phyloP scores from a whole-genome alignment of 2,329 filamentous ascomycete species.

The Nigrograna mackinnonii region DNA sequence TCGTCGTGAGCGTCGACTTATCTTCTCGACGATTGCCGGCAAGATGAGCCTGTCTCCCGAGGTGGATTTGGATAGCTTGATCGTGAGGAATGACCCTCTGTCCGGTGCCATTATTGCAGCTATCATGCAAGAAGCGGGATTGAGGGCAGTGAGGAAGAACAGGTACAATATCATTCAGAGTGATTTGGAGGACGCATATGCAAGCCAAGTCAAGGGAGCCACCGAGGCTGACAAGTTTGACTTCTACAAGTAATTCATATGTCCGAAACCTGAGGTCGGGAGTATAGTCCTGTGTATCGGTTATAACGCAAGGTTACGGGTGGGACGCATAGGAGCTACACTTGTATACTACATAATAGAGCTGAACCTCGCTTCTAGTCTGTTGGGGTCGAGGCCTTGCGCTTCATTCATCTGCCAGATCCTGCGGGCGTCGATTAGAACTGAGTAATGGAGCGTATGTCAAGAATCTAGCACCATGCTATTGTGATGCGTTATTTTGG shows the following conservation, averaged over 20 bases:
- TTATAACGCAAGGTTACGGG: too few relatives aligned
- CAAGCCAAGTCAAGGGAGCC: slow-evolving; percentile 89
- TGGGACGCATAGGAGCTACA: too few relatives aligned
- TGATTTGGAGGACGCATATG: slow-evolving; percentile 96
- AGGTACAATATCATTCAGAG: slow-evolving; percentile 98
- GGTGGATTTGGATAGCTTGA: slow-evolving; percentile 93
- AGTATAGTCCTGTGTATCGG: too few relatives aligned
- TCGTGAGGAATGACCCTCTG: slow-evolving; percentile 93
- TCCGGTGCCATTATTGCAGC: slow-evolving; percentile 96
- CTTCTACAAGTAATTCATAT: slow-evolving; percentile 53
- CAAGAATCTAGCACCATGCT: too few relatives aligned
- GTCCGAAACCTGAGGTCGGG: neutral
- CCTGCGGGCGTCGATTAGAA: too few relatives aligned
- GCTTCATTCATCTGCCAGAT: too few relatives aligned
- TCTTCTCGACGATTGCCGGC: slow-evolving; percentile 93
- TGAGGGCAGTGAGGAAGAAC: slow-evolving; percentile 95
- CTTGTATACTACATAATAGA: too few relatives aligned
- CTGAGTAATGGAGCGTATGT: too few relatives aligned
- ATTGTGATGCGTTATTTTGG: too few relatives aligned
- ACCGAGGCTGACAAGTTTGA: slow-evolving; percentile 78
- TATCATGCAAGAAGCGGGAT: slow-evolving; percentile 98
- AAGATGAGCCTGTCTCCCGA: slow-evolving; percentile 98
- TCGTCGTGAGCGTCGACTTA: slow-evolving; percentile 90
- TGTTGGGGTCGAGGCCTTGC: too few relatives aligned
- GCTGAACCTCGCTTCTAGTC: too few relatives aligned